Evolutionary conservation across 2,329 filamentous ascomycete genomes (phyloP).

Genomic region (Cladophialophora yegresii): DNA sequence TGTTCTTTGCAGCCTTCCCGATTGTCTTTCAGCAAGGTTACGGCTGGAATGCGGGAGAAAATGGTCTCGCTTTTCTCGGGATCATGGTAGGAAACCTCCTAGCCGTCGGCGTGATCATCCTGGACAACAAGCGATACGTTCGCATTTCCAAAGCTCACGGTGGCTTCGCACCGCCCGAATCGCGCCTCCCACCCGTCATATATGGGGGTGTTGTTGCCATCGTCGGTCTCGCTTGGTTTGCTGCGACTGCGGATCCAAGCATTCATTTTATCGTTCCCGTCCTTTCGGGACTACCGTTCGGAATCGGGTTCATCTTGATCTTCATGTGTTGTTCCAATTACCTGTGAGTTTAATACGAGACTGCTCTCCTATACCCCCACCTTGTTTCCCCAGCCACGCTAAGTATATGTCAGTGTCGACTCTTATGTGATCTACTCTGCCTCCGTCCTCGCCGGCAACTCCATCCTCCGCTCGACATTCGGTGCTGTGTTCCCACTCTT

Average conservation of each 20-base stretch:
- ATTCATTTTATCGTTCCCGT: conserved; percentile 43
- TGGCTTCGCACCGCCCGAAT: conserved; percentile 46
- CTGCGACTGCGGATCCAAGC: conserved; percentile 56
- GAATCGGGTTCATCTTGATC: conserved; percentile 44
- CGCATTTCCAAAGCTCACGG: conserved; percentile 16
- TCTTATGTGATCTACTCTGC: conserved; percentile 49
- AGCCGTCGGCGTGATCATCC: conserved; percentile 46
- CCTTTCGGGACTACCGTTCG: conserved; percentile 44
- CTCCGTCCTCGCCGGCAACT: conserved; percentile 48
- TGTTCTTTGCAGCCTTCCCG: conserved; percentile 63
- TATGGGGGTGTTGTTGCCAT: conserved; percentile 56
- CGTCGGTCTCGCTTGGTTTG: conserved; percentile 61
- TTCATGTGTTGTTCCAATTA: conserved; percentile 47
- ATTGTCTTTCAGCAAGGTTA: conserved; percentile 65
- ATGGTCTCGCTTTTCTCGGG: conserved; percentile 67
- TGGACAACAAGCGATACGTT: conserved; percentile 43
- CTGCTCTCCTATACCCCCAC: not conserved
- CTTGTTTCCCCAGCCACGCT: not conserved
- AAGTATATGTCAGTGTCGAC: conserved; percentile 39
- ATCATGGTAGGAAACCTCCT: conserved; percentile 54
- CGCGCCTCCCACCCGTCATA: conserved; percentile 55
- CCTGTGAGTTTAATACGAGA: conserved; percentile 32
- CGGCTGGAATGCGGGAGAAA: conserved; percentile 61
- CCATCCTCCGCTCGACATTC: conserved; percentile 50
- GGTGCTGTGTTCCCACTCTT: conserved; percentile 54